Evolutionary conservation across 73 alveolate species (phyloP).

Genomic region (Effrenium voratum): DNA sequence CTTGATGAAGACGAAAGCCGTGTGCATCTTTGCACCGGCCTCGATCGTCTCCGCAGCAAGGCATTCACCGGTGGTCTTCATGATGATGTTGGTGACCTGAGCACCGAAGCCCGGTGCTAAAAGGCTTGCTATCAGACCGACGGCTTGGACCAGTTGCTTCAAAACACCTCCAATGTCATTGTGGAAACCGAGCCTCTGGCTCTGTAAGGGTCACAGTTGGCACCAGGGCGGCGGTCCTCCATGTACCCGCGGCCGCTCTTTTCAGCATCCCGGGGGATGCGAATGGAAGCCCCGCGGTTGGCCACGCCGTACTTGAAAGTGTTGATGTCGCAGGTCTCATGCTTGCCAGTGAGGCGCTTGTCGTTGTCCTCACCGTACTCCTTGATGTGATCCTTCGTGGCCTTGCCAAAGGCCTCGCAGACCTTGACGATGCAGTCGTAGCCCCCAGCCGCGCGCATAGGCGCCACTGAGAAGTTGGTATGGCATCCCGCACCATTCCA

Average conservation of each 20-base stretch:
- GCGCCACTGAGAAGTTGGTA: conserved; percentile 95
- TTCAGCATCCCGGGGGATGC: conserved; percentile 96
- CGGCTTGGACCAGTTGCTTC: too few species aligned
- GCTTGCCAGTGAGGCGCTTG: conserved; percentile 97
- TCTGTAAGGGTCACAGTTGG: conserved; percentile 98
- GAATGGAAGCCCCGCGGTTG: conserved; percentile 97
- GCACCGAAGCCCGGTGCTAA: too few species aligned
- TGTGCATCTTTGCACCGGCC: conserved; percentile 58
- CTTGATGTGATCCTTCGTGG: conserved; percentile 74
- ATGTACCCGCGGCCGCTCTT: conserved; percentile 94
- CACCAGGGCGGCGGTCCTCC: conserved; percentile 99
- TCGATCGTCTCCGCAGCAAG: conserved; percentile 59
- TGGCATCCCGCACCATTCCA: conserved; percentile 98
- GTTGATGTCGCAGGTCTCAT: conserved; percentile 97
- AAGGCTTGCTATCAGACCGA: too few species aligned
- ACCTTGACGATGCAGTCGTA: conserved; percentile 84
- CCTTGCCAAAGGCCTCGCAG: conserved; percentile 92
- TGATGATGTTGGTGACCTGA: conserved; percentile 74
- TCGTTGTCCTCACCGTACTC: conserved; percentile 96
- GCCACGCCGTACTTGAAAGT: conserved; percentile 97
- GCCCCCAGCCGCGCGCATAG: conserved; percentile 66
- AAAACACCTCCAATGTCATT: too few species aligned
- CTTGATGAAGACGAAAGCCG: conserved; percentile 93
- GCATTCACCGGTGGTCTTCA: conserved; percentile 82
- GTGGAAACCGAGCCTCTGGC: too few species aligned